Percentiles rank a stretch among this genome's conserved stretches.
These are phyloP conservation scores for Tulasnella sp. DNA, from an alignment of 768 basidiomycete genomes.

Conservation along the genomic window DNA sequence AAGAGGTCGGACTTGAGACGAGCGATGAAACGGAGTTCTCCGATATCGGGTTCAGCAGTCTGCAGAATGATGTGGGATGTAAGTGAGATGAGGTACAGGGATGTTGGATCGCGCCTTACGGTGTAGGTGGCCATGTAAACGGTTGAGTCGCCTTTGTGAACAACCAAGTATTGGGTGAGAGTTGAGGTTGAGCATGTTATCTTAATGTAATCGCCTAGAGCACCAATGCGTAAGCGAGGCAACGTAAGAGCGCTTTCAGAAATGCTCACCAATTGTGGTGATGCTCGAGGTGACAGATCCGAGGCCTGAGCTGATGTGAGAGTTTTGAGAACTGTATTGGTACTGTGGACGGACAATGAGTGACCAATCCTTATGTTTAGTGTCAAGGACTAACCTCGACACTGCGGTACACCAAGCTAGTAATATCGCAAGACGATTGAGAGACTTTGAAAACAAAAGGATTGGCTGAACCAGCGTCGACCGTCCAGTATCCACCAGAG, in stretches of 20 bases:
- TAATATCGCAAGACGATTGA: slow-evolving; percentile 36
- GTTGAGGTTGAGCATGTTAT: slow-evolving; percentile 36
- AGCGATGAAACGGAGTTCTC: slow-evolving; percentile 39
- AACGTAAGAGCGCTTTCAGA: neutral
- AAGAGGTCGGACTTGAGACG: slow-evolving; percentile 23
- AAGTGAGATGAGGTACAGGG: neutral
- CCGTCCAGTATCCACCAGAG: slow-evolving; percentile 30
- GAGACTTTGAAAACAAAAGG: slow-evolving; percentile 25
- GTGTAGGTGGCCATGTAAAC: slow-evolving; percentile 35
- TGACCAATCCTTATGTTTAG: no score
- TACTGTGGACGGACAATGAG: slow-evolving; percentile 20
- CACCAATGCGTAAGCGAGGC: neutral
- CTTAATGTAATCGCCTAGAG: slow-evolving; percentile 28
- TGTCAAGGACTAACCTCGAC: slow-evolving; percentile 17
- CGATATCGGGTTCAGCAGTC: slow-evolving; percentile 36
- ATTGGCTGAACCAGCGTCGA: slow-evolving; percentile 34
- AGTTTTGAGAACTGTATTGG: slow-evolving; percentile 35
- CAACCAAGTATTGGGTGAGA: slow-evolving; percentile 39
- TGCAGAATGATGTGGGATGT: slow-evolving; percentile 16
- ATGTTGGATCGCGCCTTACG: neutral
- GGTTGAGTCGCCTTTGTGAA: slow-evolving; percentile 34
- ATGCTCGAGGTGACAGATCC: slow-evolving; percentile 35
- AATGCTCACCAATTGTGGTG: slow-evolving; percentile 19
- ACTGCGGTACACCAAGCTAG: slow-evolving; percentile 35
- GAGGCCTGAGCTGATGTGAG: slow-evolving; percentile 38